Conservation (phyloP, 2,329 filamentous ascomycete genomes). For the Sporothrix euskadiensis region DNA sequence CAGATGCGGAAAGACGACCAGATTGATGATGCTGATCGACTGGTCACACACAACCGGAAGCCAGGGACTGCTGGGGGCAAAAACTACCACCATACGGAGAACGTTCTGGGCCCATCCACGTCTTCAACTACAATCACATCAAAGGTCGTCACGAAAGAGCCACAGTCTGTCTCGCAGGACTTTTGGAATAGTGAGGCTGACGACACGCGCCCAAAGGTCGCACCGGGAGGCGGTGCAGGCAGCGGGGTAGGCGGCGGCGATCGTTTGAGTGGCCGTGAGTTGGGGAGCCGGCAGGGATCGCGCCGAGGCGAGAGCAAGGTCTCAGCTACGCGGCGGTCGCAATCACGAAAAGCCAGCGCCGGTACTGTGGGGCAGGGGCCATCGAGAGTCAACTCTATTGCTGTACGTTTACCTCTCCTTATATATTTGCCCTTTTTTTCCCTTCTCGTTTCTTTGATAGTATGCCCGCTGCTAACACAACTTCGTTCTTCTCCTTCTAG, state of each 20-base stretch:
- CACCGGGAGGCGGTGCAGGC: background rate
- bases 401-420: background rate
- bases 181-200: slow-evolving; percentile 77
- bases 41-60: slow-evolving; percentile 83
- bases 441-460: too few relatives aligned
- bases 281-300: slow-evolving; percentile 52
- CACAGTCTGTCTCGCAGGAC: slow-evolving; percentile 45
- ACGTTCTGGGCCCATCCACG: slow-evolving; percentile 70
- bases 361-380: slow-evolving; percentile 44
- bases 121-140: slow-evolving; percentile 38
- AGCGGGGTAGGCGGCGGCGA: slow-evolving; percentile 40
- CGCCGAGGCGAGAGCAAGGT: slow-evolving; percentile 57
- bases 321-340: slow-evolving; percentile 51
- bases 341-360: slow-evolving; percentile 58
- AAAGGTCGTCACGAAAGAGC: slow-evolving; percentile 36
- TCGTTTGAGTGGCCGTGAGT: slow-evolving; percentile 51
- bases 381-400: slow-evolving; percentile 50
- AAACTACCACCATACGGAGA: slow-evolving; percentile 89
- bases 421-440: too few relatives aligned
- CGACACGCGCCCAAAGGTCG: slow-evolving; percentile 46
- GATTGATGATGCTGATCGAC: slow-evolving; percentile 83
- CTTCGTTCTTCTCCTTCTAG: background rate
- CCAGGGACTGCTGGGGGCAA: slow-evolving; percentile 77
- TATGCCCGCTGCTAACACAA: background rate
- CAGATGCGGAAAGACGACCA: slow-evolving; percentile 87